Conservation (phyloP, 2,329 filamentous ascomycete species). For the Sclerotinia borealis region DNA sequence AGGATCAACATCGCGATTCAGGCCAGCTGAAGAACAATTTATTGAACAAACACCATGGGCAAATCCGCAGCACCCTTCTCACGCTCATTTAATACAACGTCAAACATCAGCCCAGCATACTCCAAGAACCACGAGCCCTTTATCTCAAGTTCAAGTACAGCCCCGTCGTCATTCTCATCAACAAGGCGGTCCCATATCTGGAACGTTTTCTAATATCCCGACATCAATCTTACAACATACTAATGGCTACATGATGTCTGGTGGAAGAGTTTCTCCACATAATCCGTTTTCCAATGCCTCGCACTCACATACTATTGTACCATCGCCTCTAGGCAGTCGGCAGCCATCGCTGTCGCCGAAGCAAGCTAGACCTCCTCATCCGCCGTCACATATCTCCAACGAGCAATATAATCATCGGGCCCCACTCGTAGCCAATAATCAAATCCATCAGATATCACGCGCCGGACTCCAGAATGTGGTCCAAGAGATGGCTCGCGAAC, state of each 20-base stretch:
- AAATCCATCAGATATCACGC: conserved; percentile 21
- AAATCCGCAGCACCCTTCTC: conserved; percentile 74
- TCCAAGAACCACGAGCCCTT: conserved; percentile 33
- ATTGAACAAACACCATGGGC: conserved; percentile 89
- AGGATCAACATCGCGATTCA: conserved; percentile 33
- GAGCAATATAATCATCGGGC: conserved; percentile 17
- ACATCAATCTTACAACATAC: conserved; percentile 24
- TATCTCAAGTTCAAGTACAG: conserved; percentile 29
- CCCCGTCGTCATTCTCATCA: conserved; percentile 36
- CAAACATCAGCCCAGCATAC: conserved; percentile 37
- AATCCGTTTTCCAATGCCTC: conserved; percentile 29
- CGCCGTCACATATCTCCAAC: conserved; percentile 12
- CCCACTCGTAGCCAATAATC: neutral
- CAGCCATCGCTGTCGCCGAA: conserved; percentile 32
- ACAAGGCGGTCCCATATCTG: conserved; percentile 27
- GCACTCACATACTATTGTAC: conserved; percentile 27
- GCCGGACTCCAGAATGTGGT: conserved; percentile 16
- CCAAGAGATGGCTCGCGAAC: conserved; percentile 20
- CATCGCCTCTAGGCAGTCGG: conserved; percentile 31
- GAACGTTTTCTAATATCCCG: conserved; percentile 29
- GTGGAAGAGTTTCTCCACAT: conserved; percentile 29
- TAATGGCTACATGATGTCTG: conserved; percentile 23
- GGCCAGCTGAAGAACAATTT: conserved; percentile 76
- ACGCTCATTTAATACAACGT: conserved; percentile 40
- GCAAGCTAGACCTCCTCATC: conserved; percentile 21